Evolutionary conservation across 306 rosid species (phyloP), one percentile per base, ranked within the genome.

Genomic region (Trifolium pratense): DNA sequence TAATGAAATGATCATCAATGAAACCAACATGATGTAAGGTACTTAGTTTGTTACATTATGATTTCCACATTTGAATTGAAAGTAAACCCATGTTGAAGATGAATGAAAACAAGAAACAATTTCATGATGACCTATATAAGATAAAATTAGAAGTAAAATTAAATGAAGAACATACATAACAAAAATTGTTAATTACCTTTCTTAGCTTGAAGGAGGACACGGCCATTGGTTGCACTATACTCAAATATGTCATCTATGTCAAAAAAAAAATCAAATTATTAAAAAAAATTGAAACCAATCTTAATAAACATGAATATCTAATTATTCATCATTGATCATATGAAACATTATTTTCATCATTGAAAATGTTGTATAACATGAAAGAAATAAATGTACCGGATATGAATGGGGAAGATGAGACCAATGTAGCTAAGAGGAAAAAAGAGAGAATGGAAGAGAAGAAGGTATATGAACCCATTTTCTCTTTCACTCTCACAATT

Each of bases 121-220:
- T 23, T 23, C 36, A 23, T 52, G 26, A 13, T 18, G 12, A 20
- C 29, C 14, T 18, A 52, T 49, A 52, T 17, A 52, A 18, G 59
- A 52, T 52, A 53, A 53, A 53, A 66, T 46, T 39, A 61, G 9
- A 53, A 51, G 5, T 51, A 17, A 51, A 52, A 31, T 31, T 7
- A 12, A 21, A 34, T 36, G 9, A 61, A 7, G 46, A 39, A 8
- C 40, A 57, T 11, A 2, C 21, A 29, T 6, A 68, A 20, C 10
- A 56, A 53, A 55, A 53, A 4, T 39, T 34, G 39, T 52, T 84
- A 94, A 14, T 29, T 29, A 59, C 99, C 61, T 82, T 86, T 85
- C 83, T 71, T 78, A 70, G 86, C 80, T 76, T 94, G 97, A 48
- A 94, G 92, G 66, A 94, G 99, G 76, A 90, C 79, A 66, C 97